Percentiles rank a stretch among this genome's conserved stretches.
These are phyloP conservation scores for Avicennia marina DNA, from an alignment of 257 asterid species.

Conservation along the genomic window DNA sequence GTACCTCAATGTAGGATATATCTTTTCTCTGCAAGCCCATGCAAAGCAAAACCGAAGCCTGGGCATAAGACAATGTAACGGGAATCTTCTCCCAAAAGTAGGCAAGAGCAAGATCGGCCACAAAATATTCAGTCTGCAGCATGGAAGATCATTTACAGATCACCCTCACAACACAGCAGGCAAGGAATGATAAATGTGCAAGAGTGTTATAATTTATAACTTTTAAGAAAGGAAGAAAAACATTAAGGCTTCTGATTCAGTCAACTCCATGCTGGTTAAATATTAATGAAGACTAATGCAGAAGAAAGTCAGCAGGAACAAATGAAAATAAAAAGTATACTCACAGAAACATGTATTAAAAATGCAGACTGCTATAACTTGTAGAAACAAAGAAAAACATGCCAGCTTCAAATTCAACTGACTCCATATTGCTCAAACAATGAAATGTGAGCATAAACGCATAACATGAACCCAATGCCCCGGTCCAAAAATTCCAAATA, in stretches of 20 bases:
- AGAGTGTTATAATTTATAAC: not conserved
- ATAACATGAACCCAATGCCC: too few species aligned
- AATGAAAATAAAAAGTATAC: not conserved
- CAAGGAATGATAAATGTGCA: conserved; percentile 4
- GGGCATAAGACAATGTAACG: conserved; percentile 62
- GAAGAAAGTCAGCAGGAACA: not conserved
- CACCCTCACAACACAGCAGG: not conserved
- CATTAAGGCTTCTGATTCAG: not conserved
- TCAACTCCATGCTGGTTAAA: not conserved
- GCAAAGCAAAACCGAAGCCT: conserved; percentile 90
- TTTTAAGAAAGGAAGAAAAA: not conserved
- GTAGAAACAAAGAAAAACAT: too few species aligned
- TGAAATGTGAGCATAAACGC: too few species aligned
- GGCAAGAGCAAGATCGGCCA: conserved; percentile 52
- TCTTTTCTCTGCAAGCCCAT: conserved; percentile 80
- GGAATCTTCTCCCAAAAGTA: conserved; percentile 83
- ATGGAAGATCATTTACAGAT: conserved; percentile 4
- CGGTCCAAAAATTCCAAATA: too few species aligned
- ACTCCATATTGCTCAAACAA: too few species aligned
- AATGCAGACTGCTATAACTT: too few species aligned
- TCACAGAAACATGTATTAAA: too few species aligned
- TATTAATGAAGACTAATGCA: not conserved
- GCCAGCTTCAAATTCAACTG: too few species aligned
- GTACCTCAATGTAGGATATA: conserved; percentile 60
- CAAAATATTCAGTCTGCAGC: conserved; percentile 52